These are phyloP conservation scores for Sordaria brevicollis DNA, from an alignment of 495 filamentous ascomycete genomes.

Conservation along the genomic window DNA sequence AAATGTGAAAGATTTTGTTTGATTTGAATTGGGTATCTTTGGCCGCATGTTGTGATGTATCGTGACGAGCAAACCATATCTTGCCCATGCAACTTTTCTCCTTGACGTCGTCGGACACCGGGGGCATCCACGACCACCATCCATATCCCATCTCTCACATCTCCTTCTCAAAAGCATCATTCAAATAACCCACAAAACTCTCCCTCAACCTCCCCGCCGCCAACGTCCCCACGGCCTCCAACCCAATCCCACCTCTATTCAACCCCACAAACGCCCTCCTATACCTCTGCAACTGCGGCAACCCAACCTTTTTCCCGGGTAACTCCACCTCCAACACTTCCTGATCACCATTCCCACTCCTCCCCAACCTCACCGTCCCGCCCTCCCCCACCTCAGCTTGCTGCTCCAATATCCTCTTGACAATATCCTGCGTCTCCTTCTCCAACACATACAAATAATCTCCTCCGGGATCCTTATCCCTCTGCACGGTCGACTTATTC, in stretches of 20 bases:
- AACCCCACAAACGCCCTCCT: conserved; percentile 77
- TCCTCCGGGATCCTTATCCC: conserved; percentile 49
- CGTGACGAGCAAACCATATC: neutral
- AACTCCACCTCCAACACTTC: conserved; percentile 41
- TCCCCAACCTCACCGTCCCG: conserved; percentile 28
- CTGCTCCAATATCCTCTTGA: conserved; percentile 63
- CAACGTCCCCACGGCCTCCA: conserved; percentile 36
- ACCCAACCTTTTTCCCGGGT: conserved; percentile 48
- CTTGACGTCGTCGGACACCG: too few relatives aligned
- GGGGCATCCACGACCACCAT: neutral
- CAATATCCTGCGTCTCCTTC: conserved; percentile 70
- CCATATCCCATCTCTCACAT: conserved; percentile 10
- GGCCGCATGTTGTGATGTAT: neutral
- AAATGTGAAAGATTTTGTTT: neutral
- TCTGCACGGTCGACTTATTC: conserved; percentile 71
- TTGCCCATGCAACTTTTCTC: neutral
- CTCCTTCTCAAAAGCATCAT: conserved; percentile 50
- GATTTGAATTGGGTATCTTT: neutral
- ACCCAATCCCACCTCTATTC: conserved; percentile 48
- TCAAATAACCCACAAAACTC: conserved; percentile 66
- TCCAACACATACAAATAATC: conserved; percentile 82
- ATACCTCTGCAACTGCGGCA: conserved; percentile 74
- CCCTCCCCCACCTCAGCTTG: conserved; percentile 57
- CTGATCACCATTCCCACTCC: conserved; percentile 21
- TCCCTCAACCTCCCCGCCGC: conserved; percentile 47